A percentile compares a stretch with the other conserved stretches of the same genome.
phyloP scores from a whole-genome alignment of 2,329 filamentous ascomycete genomes.

The Chaetomium globosum region DNA sequence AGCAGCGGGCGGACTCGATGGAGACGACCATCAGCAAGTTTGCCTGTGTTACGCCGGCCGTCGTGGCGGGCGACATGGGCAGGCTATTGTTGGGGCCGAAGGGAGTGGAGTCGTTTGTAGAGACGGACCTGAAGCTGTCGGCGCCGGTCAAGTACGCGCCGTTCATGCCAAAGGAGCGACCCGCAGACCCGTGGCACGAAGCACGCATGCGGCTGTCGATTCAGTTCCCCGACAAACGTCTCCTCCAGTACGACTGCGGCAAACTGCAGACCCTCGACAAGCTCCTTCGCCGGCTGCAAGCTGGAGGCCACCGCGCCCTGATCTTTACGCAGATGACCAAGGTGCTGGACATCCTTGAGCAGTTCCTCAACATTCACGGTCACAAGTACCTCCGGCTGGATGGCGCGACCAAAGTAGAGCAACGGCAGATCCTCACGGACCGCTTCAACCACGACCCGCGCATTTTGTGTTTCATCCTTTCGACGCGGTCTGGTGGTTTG shows the following conservation, averaged over 20 bases:
- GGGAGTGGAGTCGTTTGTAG: constrained; percentile 60
- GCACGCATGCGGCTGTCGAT: constrained; percentile 90
- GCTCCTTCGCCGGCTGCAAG: constrained; percentile 81
- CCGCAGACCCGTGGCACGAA: constrained; percentile 85
- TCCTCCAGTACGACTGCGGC: constrained; percentile 97
- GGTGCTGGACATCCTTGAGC: constrained; percentile 94
- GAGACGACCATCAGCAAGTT: constrained; percentile 82
- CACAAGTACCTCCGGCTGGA: constrained; percentile 96
- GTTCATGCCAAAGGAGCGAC: constrained; percentile 59
- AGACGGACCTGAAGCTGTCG: constrained; percentile 60
- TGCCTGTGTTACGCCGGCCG: constrained; percentile 87
- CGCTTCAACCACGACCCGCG: constrained; percentile 94
- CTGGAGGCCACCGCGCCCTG: constrained; percentile 86
- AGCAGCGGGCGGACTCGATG: constrained; percentile 71
- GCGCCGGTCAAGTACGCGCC: constrained; percentile 58
- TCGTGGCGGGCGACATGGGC: constrained; percentile 77
- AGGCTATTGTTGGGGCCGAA: constrained; percentile 65
- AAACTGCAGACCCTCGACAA: constrained; percentile 90
- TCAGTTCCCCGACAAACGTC: constrained; percentile 91
- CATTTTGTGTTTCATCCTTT: constrained; percentile 93
- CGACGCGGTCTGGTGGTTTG: constrained; percentile 88
- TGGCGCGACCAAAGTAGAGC: constrained; percentile 93
- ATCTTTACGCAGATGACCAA: constrained; percentile 99
- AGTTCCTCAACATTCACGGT: constrained; percentile 96
- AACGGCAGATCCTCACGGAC: constrained; percentile 91